Evolutionary conservation across 108 stramenopile genomes (phyloP), one percentile per base, ranked within the genome.

Genomic region (Fragilaria crotonensis): DNA sequence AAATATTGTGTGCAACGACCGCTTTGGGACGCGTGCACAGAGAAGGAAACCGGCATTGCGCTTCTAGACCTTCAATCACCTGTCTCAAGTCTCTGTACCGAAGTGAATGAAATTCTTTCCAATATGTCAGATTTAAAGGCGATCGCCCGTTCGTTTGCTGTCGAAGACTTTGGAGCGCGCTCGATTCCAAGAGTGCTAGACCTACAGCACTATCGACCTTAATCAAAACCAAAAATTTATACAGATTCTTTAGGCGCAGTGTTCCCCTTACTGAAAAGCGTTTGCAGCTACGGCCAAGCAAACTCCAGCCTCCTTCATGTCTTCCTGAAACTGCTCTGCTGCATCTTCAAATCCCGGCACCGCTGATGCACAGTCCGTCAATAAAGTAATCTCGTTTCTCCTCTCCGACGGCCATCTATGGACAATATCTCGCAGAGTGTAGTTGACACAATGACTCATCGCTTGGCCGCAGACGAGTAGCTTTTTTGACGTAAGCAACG

Each of bases 371-470:
- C 89, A 93, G 59, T 95, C 92, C 33, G 73, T 77, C 33, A 97
- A 57, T 7, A 95, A 23, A 11, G 59, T 61, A 23, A 95, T 73
- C 29, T 82, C 66, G 9, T 46, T 49, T 41, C 60, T 58, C 23
- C 81, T 70, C 11, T 70, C 60, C 3, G 64, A 52, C 1, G 78
- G 75, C 77, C 76, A 82, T 23, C 80, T 68, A n/a, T 72, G 54
- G 19, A 87, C 68, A 47, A 89, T 80, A 60, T 85, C 84, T 2
- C 83, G 57, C 0, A 84, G 46, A 2, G 86, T 86, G 63, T 89
- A 93, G 58, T 98, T 96, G 36, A 98, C 95, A 65, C 96, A 96
- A 57, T 96, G 97, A 53, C 87, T 90, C 70, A 84, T 72, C 14
- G 97, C 96, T 67, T 98, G 95, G 7, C 97, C 97, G 57, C 89